phyloP scores from a whole-genome alignment of 2,329 filamentous ascomycete genomes.

The Coniochaeta prunicola region DNA sequence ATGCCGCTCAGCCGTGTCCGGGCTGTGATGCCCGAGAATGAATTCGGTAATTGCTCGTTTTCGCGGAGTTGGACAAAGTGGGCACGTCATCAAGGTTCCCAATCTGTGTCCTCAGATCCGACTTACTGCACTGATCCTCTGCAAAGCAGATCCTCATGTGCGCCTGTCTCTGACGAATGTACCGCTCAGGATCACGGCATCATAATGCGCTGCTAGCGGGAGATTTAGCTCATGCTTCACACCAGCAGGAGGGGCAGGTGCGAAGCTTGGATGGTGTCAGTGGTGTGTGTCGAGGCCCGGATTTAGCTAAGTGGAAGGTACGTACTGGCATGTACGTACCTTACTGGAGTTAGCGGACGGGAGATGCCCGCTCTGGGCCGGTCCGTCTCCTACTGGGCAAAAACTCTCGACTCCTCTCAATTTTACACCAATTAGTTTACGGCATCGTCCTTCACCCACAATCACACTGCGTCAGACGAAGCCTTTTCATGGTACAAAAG shows the following conservation, averaged over 20 bases:
- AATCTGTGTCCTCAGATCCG: neutral
- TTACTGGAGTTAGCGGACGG: neutral
- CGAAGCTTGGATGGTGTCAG: neutral
- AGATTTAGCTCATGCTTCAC: neutral
- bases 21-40: neutral
- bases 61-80: neutral
- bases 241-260: neutral
- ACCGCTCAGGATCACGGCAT: neutral
- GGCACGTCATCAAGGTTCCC: neutral
- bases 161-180: neutral
- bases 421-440: too few species aligned
- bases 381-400: neutral
- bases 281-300: too few species aligned
- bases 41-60: neutral
- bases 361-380: neutral
- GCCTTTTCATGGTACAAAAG: too few species aligned
- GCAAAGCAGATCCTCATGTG: neutral
- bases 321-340: neutral
- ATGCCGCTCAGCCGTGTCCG: neutral
- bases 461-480: too few species aligned
- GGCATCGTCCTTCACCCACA: too few species aligned
- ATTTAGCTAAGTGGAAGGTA: too few species aligned
- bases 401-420: too few species aligned
- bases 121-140: neutral
- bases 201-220: neutral